Evolutionary conservation across 768 basidiomycete genomes (phyloP).

Genomic region (button mushroom (Agaricus bisporus)): DNA sequence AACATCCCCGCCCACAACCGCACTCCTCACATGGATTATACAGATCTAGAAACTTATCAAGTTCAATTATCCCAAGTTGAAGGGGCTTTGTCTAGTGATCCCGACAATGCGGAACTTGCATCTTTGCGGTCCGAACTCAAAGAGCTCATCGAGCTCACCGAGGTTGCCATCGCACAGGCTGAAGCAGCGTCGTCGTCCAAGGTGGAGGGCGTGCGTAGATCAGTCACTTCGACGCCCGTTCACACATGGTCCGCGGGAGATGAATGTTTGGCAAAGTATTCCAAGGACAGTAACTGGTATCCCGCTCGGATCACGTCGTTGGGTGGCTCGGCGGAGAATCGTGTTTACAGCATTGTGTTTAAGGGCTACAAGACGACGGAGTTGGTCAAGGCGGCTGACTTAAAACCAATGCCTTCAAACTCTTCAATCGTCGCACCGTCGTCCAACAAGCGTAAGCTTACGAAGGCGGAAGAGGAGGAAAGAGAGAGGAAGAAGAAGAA

Average conservation of each 20-base stretch:
- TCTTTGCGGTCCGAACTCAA: conserved; percentile 72
- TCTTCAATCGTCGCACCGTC: conserved; percentile 37
- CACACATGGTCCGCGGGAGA: conserved; percentile 75
- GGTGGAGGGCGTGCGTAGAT: conserved; percentile 17
- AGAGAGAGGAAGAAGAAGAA: conserved; percentile 89
- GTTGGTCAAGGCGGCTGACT: conserved; percentile 63
- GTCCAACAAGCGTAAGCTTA: conserved; percentile 71
- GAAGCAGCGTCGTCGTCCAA: conserved; percentile 46
- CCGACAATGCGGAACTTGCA: conserved; percentile 64
- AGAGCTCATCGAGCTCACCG: conserved; percentile 78
- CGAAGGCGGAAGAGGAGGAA: conserved; percentile 80
- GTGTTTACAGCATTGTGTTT: conserved; percentile 86
- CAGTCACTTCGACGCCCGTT: conserved; percentile 37
- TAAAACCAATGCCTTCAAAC: conserved; percentile 64
- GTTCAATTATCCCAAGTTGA: conserved; percentile 88
- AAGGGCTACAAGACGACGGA: conserved; percentile 91
- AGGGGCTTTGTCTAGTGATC: conserved; percentile 68
- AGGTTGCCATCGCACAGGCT: conserved; percentile 62
- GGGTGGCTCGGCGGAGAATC: conserved; percentile 75
- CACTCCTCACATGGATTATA: conserved; percentile 45
- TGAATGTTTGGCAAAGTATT: conserved; percentile 83
- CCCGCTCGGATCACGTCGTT: conserved; percentile 84
- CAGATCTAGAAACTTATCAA: conserved; percentile 86
- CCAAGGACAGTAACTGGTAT: conserved; percentile 80
- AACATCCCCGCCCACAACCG: neutral